Percentiles rank a stretch among this genome's conserved stretches.
These are phyloP conservation scores for Aspergillus latus DNA, from an alignment of 2,329 filamentous ascomycete genomes.

Conservation along the genomic window DNA sequence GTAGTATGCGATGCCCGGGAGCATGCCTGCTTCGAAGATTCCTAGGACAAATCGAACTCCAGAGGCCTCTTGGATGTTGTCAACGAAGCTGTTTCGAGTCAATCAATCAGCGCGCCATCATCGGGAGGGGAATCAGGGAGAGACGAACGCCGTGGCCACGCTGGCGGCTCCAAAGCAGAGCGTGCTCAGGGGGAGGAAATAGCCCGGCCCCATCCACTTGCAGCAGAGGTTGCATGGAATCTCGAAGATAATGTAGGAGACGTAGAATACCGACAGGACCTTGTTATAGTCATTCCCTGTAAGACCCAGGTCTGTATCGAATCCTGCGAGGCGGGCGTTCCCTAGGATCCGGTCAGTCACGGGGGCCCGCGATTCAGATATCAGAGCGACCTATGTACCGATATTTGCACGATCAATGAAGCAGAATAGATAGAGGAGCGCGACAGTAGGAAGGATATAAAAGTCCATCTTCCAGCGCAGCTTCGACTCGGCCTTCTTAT, in stretches of 20 bases:
- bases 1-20: slow-evolving; percentile 74
- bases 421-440: slow-evolving; percentile 68
- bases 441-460: slow-evolving; percentile 64
- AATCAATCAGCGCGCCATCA: neutral
- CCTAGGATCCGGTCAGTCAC: slow-evolving; percentile 41
- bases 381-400: slow-evolving; percentile 43
- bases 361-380: neutral
- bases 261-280: slow-evolving; percentile 67
- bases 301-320: slow-evolving; percentile 62
- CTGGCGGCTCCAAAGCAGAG: slow-evolving; percentile 65
- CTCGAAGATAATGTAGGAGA: slow-evolving; percentile 72
- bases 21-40: slow-evolving; percentile 70
- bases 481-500: slow-evolving; percentile 57
- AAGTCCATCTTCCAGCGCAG: slow-evolving; percentile 66
- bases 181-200: slow-evolving; percentile 65
- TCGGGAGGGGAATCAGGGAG: too few relatives aligned
- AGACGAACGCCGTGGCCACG: slow-evolving; percentile 56
- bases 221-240: slow-evolving; percentile 68
- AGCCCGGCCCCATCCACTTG: slow-evolving; percentile 70
- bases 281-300: slow-evolving; percentile 67
- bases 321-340: slow-evolving; percentile 66
- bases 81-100: slow-evolving; percentile 50
- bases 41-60: slow-evolving; percentile 68
- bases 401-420: slow-evolving; percentile 76
- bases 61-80: slow-evolving; percentile 52